These are phyloP conservation scores for Fusarium zealandicum DNA, from an alignment of 2,329 filamentous ascomycete species.

Conservation along the genomic window DNA sequence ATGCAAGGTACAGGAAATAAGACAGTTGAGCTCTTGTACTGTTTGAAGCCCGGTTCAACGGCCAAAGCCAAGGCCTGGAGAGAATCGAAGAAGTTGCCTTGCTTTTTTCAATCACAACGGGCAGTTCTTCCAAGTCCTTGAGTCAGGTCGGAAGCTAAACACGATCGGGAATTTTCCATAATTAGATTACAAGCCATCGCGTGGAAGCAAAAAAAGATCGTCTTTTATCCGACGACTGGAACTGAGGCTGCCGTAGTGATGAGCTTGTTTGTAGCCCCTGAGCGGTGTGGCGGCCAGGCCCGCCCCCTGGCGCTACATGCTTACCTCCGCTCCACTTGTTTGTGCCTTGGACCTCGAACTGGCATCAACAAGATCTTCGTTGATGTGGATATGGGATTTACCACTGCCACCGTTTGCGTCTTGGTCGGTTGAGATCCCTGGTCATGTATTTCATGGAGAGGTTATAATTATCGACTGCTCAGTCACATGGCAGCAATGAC, in stretches of 20 bases:
- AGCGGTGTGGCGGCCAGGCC: conserved; percentile 35
- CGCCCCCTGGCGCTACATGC: conserved; percentile 9
- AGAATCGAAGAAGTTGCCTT: no score
- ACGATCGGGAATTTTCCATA: conserved; percentile 3
- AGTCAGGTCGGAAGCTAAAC: background rate
- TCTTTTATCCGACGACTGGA: background rate
- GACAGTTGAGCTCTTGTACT: background rate
- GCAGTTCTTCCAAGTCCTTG: no score
- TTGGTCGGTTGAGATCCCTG: background rate
- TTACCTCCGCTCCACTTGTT: no score
- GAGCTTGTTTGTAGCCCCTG: conserved; percentile 28
- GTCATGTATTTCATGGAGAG: no score
- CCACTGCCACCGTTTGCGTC: conserved; percentile 8
- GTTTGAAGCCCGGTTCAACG: background rate
- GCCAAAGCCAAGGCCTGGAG: background rate
- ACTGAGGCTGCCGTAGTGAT: conserved; percentile 8
- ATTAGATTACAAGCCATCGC: conserved; percentile 1
- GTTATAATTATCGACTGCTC: background rate
- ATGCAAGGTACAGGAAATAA: conserved; percentile 9
- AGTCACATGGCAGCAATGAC: background rate
- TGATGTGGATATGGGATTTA: conserved; percentile 24
- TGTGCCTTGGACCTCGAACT: conserved; percentile 5
- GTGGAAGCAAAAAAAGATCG: background rate
- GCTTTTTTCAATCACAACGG: no score
- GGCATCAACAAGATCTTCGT: conserved; percentile 16